Base-by-base conservation (phyloP, 192 early-diverging fungal genomes). In the Allomyces javanicus region DNA sequence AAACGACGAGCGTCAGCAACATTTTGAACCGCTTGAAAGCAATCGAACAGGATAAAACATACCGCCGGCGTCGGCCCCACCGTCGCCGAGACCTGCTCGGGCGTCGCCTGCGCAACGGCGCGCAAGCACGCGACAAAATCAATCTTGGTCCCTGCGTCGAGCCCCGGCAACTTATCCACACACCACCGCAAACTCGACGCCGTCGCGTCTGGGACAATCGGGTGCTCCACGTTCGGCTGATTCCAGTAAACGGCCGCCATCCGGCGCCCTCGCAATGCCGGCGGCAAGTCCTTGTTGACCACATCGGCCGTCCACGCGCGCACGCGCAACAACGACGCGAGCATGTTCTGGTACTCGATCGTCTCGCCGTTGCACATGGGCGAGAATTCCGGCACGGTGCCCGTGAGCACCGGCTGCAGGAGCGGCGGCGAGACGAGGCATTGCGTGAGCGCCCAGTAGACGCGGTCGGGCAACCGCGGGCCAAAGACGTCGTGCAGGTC, bases 401-500 rank as follows among this genome's bases (percentile, higher is more conserved):
- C 86, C 1, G 79, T 83, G 10, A 82, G 81, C 4, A 91, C 71
- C 43, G 79, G 81, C 67, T 83, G 86, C 70, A 88, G 71, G 61
- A 81, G 75, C 44, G 79, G 82, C 62, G 85, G 82, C 10, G 81
- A 78, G 24, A 91, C 71, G 17, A 85, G 62, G 24, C 89, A 85
- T 23, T 74, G 81, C 10, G 81, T 81, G 24, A 91, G 70, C 67
- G 84, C 84, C 67, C 82, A 85, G 63, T 91, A 89, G 10, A 84
- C 72, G 25, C 77, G 76, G 45, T 83, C 80, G 0, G 89, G 89
- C 45, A 91, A 77, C 21, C 87, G 78, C 70, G 85, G 87, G 10
- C 89, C 89, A 71, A 91, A 85, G 26, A 89, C 78, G 62, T 89
- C 89, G 66, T 91, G 89, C 64, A 91, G 78, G 67, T 91, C 89